Conservation (phyloP, 768 basidiomycete genomes). For the Boletus edulis region DNA sequence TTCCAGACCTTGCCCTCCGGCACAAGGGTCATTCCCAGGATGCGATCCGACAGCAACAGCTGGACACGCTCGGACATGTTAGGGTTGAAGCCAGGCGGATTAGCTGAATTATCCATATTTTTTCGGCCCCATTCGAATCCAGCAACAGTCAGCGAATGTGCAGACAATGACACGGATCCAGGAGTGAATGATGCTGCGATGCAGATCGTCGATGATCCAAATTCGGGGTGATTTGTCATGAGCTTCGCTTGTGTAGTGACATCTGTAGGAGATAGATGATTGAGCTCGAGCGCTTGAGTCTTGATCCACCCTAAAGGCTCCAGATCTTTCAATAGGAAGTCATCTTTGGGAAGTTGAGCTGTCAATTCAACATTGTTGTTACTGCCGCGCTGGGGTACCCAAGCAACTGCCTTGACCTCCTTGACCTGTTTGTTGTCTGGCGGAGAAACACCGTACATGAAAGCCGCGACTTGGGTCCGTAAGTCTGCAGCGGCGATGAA, state of each 20-base stretch:
- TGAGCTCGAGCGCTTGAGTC: conserved; percentile 90
- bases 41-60: conserved; percentile 89
- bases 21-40: conserved; percentile 93
- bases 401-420: conserved; percentile 97
- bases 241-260: conserved; percentile 93
- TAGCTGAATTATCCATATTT: conserved; percentile 80
- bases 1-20: conserved; percentile 97
- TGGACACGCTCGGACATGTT: conserved; percentile 97
- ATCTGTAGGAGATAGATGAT: conserved; percentile 90
- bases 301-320: conserved; percentile 97
- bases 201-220: conserved; percentile 92
- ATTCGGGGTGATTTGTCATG: conserved; percentile 96
- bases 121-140: conserved; percentile 99
- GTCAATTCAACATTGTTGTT: conserved; percentile 95
- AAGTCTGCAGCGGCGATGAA: conserved; percentile 94
- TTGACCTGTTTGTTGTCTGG: conserved; percentile 98
- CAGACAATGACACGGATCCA: conserved; percentile 92
- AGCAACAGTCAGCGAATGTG: conserved; percentile 84
- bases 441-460: conserved; percentile 89
- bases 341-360: conserved; percentile 85
- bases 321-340: conserved; percentile 91
- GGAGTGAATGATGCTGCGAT: conserved; percentile 96
- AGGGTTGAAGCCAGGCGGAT: conserved; percentile 94
- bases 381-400: conserved; percentile 96
- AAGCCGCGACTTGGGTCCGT: conserved; percentile 94